A percentile compares a stretch with the other conserved stretches of the same genome.
phyloP scores from a whole-genome alignment of 768 basidiomycete species.

The Panellus pusillus region DNA sequence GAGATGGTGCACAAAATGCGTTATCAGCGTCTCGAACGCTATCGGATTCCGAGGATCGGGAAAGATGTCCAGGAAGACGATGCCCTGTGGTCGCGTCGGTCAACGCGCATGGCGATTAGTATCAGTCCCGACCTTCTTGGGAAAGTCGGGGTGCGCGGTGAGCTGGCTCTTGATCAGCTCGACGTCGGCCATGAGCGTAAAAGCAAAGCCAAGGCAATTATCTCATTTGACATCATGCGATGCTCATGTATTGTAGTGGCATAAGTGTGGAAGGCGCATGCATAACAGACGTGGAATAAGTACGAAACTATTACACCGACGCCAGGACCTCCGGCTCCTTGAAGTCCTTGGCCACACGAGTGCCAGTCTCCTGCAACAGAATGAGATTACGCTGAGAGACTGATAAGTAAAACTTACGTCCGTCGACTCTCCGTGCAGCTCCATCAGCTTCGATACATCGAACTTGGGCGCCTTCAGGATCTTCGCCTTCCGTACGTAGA shows the following conservation, averaged over 20 bases:
- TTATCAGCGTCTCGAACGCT: slow-evolving; percentile 88
- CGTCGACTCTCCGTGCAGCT: slow-evolving; percentile 93
- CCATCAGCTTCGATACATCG: slow-evolving; percentile 92
- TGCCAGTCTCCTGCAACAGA: slow-evolving; percentile 79
- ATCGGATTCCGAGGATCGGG: slow-evolving; percentile 87
- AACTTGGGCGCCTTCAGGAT: slow-evolving; percentile 98
- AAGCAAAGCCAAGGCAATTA: slow-evolving; percentile 9
- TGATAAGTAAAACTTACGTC: slow-evolving; percentile 61
- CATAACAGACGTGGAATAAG: slow-evolving; percentile 28
- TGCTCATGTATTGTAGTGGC: slow-evolving; percentile 29
- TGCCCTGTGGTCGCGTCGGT: slow-evolving; percentile 53
- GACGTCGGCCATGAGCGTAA: slow-evolving; percentile 66
- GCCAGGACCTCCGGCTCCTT: slow-evolving; percentile 96
- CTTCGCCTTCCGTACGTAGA: slow-evolving; percentile 98
- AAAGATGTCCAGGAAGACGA: slow-evolving; percentile 94
- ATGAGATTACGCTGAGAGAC: not conserved
- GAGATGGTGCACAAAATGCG: slow-evolving; percentile 84
- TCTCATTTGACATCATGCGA: slow-evolving; percentile 17
- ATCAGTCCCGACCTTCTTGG: slow-evolving; percentile 69
- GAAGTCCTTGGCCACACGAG: slow-evolving; percentile 92
- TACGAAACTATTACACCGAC: slow-evolving; percentile 69
- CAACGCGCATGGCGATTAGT: not conserved
- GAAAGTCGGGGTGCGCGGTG: slow-evolving; percentile 72
- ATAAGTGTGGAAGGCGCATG: slow-evolving; percentile 33
- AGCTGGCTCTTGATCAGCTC: slow-evolving; percentile 66